Conservation (phyloP, 2,329 filamentous ascomycete species). For the Aureobasidium sp. region DNA sequence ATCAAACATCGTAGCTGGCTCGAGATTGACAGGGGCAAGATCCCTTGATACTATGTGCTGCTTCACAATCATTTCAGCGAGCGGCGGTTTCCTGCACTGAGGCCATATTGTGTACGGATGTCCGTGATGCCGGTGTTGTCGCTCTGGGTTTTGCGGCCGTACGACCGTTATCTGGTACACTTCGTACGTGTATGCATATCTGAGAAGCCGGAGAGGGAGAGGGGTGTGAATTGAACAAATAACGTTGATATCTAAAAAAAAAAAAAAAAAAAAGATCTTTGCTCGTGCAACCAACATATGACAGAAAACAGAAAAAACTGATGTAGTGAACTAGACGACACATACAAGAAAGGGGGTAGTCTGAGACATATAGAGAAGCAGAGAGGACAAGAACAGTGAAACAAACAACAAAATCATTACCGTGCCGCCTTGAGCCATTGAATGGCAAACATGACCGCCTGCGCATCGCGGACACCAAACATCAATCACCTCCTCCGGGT, state of each 20-base stretch:
- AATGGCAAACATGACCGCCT: background rate
- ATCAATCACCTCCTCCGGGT: background rate
- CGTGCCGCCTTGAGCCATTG: background rate
- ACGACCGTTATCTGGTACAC: background rate
- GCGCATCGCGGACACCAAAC: background rate
- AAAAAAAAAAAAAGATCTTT: background rate
- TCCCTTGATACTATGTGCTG: background rate
- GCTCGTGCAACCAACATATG: background rate
- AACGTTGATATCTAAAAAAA: background rate
- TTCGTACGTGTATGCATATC: background rate
- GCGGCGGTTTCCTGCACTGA: background rate
- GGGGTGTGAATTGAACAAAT: slow-evolving; percentile 5
- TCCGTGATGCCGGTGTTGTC: too few relatives aligned
- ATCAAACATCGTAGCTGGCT: background rate
- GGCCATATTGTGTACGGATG: background rate
- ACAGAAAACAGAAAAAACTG: background rate
- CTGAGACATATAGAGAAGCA: background rate
- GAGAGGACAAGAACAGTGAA: background rate
- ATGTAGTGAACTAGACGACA: background rate
- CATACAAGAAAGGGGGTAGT: background rate
- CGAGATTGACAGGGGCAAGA: background rate
- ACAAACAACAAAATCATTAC: background rate
- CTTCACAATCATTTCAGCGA: background rate
- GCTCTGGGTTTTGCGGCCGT: background rate
- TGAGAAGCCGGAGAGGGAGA: too few relatives aligned